These are phyloP conservation scores for Rhizopogon sp. DNA, from an alignment of 768 basidiomycete genomes.

Conservation along the genomic window DNA sequence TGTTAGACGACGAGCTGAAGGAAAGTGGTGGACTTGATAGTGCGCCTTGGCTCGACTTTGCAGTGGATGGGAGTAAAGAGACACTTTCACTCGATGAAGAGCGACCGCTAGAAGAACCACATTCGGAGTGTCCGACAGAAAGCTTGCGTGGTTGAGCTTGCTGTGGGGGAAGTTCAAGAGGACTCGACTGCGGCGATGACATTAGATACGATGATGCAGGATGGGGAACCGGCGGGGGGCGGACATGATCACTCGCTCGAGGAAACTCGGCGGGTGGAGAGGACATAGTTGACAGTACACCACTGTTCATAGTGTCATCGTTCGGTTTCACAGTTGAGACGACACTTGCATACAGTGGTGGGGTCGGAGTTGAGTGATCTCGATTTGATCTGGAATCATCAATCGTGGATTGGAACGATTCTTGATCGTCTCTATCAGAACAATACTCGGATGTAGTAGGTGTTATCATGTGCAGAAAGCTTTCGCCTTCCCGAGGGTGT, in stretches of 20 bases:
- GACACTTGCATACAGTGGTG: conserved; percentile 19
- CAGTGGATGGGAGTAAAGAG: conserved; percentile 4
- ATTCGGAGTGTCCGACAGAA: conserved; percentile 22
- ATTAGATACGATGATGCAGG: conserved; percentile 9
- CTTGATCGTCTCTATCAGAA: conserved; percentile 19
- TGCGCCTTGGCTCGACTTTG: conserved; percentile 13
- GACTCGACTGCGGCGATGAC: conserved; percentile 12
- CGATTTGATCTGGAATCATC: conserved; percentile 1
- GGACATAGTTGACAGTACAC: conserved; percentile 2
- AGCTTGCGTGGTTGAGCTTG: conserved; percentile 17
- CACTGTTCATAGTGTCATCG: neutral
- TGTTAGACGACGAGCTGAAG: conserved; percentile 7
- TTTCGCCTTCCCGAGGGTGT: conserved; percentile 18
- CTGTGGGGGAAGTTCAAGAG: conserved; percentile 8
- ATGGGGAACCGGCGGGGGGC: conserved; percentile 7
- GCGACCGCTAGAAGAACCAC: conserved; percentile 7
- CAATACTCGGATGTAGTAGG: conserved; percentile 16
- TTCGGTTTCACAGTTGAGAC: conserved; percentile 17
- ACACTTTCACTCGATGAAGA: conserved; percentile 12
- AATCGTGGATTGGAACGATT: neutral
- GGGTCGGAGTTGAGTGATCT: conserved; percentile 11
- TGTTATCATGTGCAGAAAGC: conserved; percentile 27
- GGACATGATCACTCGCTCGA: neutral
- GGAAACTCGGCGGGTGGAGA: conserved; percentile 9
- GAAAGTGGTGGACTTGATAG: conserved; percentile 22